Base-by-base conservation (phyloP, 805 yeast species). In the Sugiyamaella floridensis region DNA sequence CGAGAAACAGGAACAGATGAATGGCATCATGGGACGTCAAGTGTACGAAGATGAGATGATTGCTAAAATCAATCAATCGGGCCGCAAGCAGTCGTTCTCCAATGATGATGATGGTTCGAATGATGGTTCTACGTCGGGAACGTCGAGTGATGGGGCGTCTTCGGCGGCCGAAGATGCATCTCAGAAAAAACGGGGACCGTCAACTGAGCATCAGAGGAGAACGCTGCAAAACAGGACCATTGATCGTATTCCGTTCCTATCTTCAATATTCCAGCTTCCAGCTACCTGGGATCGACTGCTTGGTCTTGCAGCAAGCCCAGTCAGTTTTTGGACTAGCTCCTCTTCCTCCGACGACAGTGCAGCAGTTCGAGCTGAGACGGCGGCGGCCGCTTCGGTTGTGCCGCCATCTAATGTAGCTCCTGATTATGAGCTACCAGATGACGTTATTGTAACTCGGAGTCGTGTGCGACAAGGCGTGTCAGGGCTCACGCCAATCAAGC, bases 21-120 rank as follows among this genome's bases (percentile, higher is more conserved):
- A 40, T 12, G 84, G 84, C 0, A 78, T 85, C 9, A 72, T 84
- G 45, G 90, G 90, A 0, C 72, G 89, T 55, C 73, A 78, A 55
- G 76, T 82, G 32, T 68, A 72, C 47, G 81, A 78, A 47, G 51
- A 44, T 34, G 56, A 37, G 34, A 37, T 45, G 37, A 45, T 47
- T 6, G 28, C 43, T 11, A 48, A 26, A 10, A 19, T 46, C 14
- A 47, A 40, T 19, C 45, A 7, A 8, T 14, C 44, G 11, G 22
- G 44, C 10, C 20, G 26, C 9, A 20, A 42, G 14, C 26, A n/a
- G 16, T 42, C 44, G 7, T 42, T 20, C 7, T 18, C 26, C 22
- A 42, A 11, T 7, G 26, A 22, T 18, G 51, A 18, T 42, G 34
- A 49, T n/a, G 4, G 42, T 15, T 15, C 16, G 8, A 51, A 18